phyloP scores from a whole-genome alignment of 257 asterid genomes.

The Forsythia viridissima region DNA sequence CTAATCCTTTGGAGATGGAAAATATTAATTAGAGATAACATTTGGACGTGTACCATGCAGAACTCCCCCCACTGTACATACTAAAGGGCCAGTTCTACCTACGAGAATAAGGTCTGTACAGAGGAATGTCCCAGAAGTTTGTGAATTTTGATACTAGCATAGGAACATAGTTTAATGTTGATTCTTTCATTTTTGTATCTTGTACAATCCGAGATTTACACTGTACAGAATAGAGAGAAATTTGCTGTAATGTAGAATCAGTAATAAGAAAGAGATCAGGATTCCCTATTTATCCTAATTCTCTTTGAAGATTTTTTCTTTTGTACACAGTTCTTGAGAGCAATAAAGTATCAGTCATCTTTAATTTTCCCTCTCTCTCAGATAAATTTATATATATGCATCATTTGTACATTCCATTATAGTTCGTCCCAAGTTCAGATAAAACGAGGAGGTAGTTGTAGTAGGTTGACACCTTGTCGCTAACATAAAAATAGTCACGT shows the following conservation, averaged over 20 bases:
- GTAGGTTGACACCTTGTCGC: not conserved
- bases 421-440: not conserved
- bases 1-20: slow-evolving; percentile 49
- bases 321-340: not conserved
- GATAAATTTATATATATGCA: not conserved
- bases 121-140: slow-evolving; percentile 17
- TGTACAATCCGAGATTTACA: slow-evolving; percentile 13
- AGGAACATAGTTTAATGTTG: not conserved
- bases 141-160: slow-evolving; percentile 25
- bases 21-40: slow-evolving; percentile 26
- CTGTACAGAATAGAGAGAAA: not conserved
- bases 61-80: slow-evolving; percentile 21
- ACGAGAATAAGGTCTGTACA: slow-evolving; percentile 21
- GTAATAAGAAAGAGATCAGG: slow-evolving; percentile 9
- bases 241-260: slow-evolving; percentile 1
- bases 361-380: not conserved
- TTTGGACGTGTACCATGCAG: not conserved
- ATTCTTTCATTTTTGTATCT: slow-evolving; percentile 29
- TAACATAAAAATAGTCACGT: too few relatives aligned
- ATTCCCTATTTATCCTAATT: not conserved
- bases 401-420: not conserved
- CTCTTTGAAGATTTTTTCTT: not conserved
- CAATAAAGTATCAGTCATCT: not conserved
- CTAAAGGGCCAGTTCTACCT: slow-evolving; percentile 15
- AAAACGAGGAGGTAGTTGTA: not conserved